Conservation (phyloP, 2,329 filamentous ascomycete species). For the Microdochium nivale region DNA sequence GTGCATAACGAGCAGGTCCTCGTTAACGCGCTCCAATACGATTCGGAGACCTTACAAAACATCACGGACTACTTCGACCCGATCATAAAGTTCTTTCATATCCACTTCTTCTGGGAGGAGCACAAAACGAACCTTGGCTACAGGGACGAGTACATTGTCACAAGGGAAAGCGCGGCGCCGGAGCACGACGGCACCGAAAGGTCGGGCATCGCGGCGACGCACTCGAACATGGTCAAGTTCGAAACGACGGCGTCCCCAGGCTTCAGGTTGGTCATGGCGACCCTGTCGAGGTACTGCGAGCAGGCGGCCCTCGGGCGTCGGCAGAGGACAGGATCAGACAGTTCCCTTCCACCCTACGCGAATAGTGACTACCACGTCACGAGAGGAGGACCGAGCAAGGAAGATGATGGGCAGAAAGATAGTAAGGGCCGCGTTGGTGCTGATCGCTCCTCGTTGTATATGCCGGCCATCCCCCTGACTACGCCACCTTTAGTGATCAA, state of each 20-base stretch:
- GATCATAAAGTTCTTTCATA: constrained; percentile 23
- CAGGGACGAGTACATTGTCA: constrained; percentile 9
- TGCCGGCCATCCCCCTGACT: not conserved
- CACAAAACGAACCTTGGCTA: constrained; percentile 23
- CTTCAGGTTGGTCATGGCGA: constrained; percentile 3
- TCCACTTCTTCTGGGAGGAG: constrained; percentile 31
- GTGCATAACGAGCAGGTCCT: constrained; percentile 29
- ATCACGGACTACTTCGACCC: constrained; percentile 27
- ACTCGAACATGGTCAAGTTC: constrained; percentile 9
- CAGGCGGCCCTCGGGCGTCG: too few relatives aligned
- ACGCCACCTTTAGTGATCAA: not conserved
- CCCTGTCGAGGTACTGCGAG: constrained; percentile 2
- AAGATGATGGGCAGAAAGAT: not conserved
- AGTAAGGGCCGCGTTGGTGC: not conserved
- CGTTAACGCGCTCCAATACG: constrained; percentile 42
- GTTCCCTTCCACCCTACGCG: not conserved
- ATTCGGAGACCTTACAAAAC: constrained; percentile 27
- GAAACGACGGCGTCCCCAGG: not conserved
- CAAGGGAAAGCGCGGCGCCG: constrained; percentile 8
- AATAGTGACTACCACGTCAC: too few relatives aligned
- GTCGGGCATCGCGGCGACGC: constrained; percentile 8
- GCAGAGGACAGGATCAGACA: not conserved
- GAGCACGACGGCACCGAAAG: constrained; percentile 8
- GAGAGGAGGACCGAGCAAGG: too few relatives aligned
- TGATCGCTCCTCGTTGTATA: not conserved